Evolutionary conservation across 192 early-diverging fungal species (phyloP).

Genomic region (Backusella morwellensis): DNA sequence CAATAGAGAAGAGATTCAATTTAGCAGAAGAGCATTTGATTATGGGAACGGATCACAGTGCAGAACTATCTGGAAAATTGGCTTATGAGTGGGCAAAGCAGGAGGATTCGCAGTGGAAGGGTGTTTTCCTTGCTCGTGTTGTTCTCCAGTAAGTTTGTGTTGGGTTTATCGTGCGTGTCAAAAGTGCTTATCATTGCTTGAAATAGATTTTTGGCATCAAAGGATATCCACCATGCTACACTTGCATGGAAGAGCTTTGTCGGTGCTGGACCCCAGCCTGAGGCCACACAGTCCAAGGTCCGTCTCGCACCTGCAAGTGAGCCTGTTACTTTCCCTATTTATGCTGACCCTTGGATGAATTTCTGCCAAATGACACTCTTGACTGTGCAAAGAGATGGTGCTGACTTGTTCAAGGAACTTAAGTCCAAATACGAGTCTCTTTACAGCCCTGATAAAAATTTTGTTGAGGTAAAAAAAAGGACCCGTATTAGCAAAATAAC

Average conservation of each 20-base stretch:
- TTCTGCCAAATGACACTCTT: constrained; percentile 67
- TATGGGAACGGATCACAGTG: constrained; percentile 82
- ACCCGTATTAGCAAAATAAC: background rate
- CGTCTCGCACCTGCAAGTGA: constrained; percentile 38
- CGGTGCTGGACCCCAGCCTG: constrained; percentile 18
- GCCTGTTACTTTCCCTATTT: constrained; percentile 40
- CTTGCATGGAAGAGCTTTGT: constrained; percentile 40
- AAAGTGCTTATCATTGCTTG: background rate
- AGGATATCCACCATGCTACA: constrained; percentile 44
- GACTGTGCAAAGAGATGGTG: constrained; percentile 60
- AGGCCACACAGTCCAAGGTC: constrained; percentile 29
- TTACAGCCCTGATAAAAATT: constrained; percentile 25
- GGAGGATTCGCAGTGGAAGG: constrained; percentile 61
- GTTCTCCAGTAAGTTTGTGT: constrained; percentile 72
- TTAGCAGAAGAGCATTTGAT: constrained; percentile 87
- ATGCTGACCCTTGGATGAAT: constrained; percentile 53
- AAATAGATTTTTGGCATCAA: constrained; percentile 44
- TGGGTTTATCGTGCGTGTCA: too few relatives aligned
- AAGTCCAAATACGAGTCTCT: constrained; percentile 28
- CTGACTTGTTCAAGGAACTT: constrained; percentile 40
- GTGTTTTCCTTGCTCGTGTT: constrained; percentile 75
- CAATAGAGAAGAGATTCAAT: constrained; percentile 48
- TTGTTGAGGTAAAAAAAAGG: constrained; percentile 31
- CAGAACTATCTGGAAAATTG: constrained; percentile 68
- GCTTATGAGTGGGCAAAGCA: constrained; percentile 73